Evolutionary conservation across 495 filamentous ascomycete species (phyloP).

Genomic region (Penicillium pulvis): DNA sequence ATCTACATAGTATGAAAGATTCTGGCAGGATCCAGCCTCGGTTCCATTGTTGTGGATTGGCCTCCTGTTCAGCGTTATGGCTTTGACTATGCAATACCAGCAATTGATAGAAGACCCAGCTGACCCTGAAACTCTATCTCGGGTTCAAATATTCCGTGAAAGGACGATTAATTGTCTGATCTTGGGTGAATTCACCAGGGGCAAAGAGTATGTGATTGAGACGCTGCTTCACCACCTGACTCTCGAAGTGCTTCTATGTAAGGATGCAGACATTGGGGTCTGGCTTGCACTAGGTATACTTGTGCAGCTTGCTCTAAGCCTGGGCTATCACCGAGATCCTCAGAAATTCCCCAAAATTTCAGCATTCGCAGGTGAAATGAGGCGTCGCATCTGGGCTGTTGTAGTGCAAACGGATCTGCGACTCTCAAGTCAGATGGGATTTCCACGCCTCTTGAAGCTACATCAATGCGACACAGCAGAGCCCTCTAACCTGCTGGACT

Average conservation of each 20-base stretch:
- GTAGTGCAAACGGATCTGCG: constrained; percentile 35
- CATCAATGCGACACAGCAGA: background rate
- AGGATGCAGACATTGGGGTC: constrained; percentile 35
- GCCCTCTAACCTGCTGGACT: background rate
- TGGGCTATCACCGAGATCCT: constrained; percentile 59
- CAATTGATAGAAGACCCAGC: background rate
- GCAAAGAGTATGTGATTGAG: constrained; percentile 47
- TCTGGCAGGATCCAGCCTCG: constrained; percentile 42
- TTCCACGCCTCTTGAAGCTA: constrained; percentile 48
- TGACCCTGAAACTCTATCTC: background rate
- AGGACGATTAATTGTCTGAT: constrained; percentile 43
- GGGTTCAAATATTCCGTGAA: constrained; percentile 7
- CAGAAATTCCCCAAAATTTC: constrained; percentile 19
- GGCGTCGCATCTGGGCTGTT: constrained; percentile 36
- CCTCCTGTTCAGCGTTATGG: constrained; percentile 27
- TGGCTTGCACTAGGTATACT: constrained; percentile 50
- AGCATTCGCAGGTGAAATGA: constrained; percentile 37
- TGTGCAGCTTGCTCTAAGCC: constrained; percentile 54
- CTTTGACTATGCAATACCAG: background rate
- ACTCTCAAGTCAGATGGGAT: constrained; percentile 52
- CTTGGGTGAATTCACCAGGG: constrained; percentile 46
- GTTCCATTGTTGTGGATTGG: constrained; percentile 44
- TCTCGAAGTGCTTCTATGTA: constrained; percentile 44
- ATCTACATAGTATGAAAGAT: constrained; percentile 45
- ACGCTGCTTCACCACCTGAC: constrained; percentile 48